These are phyloP conservation scores for Mallotus japonicus DNA, from an alignment of 441 rosid species.

Conservation along the genomic window DNA sequence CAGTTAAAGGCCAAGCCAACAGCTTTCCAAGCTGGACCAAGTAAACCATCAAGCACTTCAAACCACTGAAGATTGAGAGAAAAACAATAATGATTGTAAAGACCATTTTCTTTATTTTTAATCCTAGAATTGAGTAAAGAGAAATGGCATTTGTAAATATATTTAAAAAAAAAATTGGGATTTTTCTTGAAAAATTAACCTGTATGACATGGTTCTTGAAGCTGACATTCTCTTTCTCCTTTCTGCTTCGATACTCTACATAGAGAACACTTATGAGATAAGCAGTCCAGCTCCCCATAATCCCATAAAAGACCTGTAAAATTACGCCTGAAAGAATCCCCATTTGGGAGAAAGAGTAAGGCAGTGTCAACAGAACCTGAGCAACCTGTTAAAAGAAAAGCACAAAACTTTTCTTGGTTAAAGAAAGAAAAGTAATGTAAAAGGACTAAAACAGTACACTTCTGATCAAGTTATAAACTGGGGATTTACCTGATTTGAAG, in stretches of 20 bases:
- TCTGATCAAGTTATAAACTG: slow-evolving; percentile 1
- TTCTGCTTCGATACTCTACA: slow-evolving; percentile 79
- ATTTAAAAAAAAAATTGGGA: not conserved
- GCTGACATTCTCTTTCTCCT: slow-evolving; percentile 88
- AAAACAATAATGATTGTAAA: not conserved
- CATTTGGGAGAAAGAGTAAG: slow-evolving; percentile 93
- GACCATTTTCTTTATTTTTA: not conserved
- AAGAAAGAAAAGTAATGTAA: not conserved
- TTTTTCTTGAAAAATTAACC: slow-evolving; percentile 35
- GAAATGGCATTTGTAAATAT: too few relatives aligned
- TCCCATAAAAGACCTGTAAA: slow-evolving; percentile 80
- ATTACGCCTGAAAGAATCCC: slow-evolving; percentile 87
- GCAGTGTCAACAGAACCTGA: slow-evolving; percentile 85
- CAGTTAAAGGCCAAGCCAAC: slow-evolving; percentile 86
- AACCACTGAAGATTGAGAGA: slow-evolving; percentile 64
- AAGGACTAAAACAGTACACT: not conserved
- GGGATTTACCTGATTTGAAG: slow-evolving; percentile 71
- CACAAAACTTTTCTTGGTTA: not conserved
- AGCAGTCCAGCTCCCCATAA: slow-evolving; percentile 97
- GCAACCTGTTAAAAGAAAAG: slow-evolving; percentile 55
- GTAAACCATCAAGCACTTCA: slow-evolving; percentile 91
- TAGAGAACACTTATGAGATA: slow-evolving; percentile 95
- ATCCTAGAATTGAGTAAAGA: not conserved
- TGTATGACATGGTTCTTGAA: slow-evolving; percentile 97
- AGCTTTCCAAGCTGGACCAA: slow-evolving; percentile 93